A percentile compares a stretch with the other conserved stretches of the same genome.
Conservation (phyloP, 106 monocot genomes). For the Cymbidium sinense region DNA sequence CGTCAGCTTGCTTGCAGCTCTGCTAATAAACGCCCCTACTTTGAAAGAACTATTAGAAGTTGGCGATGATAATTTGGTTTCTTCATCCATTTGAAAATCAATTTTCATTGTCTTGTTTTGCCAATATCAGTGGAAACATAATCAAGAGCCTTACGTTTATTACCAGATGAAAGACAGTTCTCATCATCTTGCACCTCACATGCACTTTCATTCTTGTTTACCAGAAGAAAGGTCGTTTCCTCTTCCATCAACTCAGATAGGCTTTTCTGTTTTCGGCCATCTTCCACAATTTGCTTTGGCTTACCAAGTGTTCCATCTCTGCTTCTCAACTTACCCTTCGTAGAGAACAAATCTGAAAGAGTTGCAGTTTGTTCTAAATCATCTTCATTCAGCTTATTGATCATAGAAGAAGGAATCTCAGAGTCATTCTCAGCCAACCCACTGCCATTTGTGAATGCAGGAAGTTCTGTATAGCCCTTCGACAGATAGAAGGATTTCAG, state of each 20-base stretch:
- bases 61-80: slow-evolving; percentile 23
- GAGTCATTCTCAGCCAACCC: slow-evolving; percentile 25
- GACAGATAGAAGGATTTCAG: slow-evolving; percentile 33
- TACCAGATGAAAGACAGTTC: slow-evolving; percentile 11
- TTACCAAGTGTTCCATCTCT: slow-evolving; percentile 9
- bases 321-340: slow-evolving; percentile 13
- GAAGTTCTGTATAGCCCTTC: slow-evolving; percentile 39
- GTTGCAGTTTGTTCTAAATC: slow-evolving; percentile 9
- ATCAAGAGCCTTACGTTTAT: slow-evolving; percentile 20
- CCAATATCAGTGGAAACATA: slow-evolving; percentile 12
- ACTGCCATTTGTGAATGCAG: slow-evolving; percentile 17
- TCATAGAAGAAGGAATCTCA: slow-evolving; percentile 9
- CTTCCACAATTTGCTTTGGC: slow-evolving; percentile 8
- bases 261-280: slow-evolving; percentile 33
- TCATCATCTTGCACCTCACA: slow-evolving; percentile 12
- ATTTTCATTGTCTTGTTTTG: slow-evolving; percentile 32
- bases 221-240: slow-evolving; percentile 6
- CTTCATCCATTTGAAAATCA: slow-evolving; percentile 24
- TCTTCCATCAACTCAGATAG: slow-evolving; percentile 30
- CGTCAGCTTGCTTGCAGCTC: slow-evolving; percentile 59
- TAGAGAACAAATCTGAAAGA: slow-evolving; percentile 6
- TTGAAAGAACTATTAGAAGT: slow-evolving; percentile 39
- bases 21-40: slow-evolving; percentile 54
- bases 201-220: slow-evolving; percentile 18
- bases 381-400: neutral